Evolutionary conservation across 2,329 filamentous ascomycete species (phyloP), one percentile per base, ranked within the genome.

Genomic region (Dactylellina drechsleri): DNA sequence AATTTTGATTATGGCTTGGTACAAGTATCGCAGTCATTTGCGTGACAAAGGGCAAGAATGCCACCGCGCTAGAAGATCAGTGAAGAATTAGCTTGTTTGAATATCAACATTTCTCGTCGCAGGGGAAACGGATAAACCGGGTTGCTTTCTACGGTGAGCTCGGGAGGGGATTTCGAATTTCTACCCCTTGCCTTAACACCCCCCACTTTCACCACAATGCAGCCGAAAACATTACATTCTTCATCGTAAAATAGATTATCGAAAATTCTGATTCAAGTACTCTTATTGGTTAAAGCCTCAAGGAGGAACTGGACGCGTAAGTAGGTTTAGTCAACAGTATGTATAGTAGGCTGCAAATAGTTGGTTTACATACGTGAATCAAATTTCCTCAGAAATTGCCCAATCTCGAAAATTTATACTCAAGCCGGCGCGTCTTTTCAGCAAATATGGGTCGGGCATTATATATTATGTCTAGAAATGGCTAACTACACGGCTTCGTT

Each of bases 161-260:
- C 47, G 49, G 20, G 45, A 53, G 20, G 40, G 20, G 26, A 57
- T 12, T 8, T 61, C 20, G 16, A 36, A 36, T 36, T 7, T 7
- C 10, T 10, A 10, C 57, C 65, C 65, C 65, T 68, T 68, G 65
- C 65, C 40, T 67, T 20, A 15, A 16, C 2, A 16, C 41, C 31
- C 18, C 36, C 41, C 20, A 23, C 54, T 23, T 59, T 12, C 10
- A n/a, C 18, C 3, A n/a, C 31, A 23, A 43, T 26, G 16, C 56
- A 15, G 20, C 65, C 56, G 12, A 28, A 65, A 53, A 20, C 45
- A 67, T 41, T 54, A n/a, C 45, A 66, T 66, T 66, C 62, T 20
- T 66, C 43, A 36, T 45, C 5, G 5, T 13, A 26, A 52, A 52
- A 26, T 18, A 52, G 20, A 52, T 52, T 52, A n/a, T 52, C 31